phyloP scores from a whole-genome alignment of 345 rosid genomes.

The Odontarrhena argentea region DNA sequence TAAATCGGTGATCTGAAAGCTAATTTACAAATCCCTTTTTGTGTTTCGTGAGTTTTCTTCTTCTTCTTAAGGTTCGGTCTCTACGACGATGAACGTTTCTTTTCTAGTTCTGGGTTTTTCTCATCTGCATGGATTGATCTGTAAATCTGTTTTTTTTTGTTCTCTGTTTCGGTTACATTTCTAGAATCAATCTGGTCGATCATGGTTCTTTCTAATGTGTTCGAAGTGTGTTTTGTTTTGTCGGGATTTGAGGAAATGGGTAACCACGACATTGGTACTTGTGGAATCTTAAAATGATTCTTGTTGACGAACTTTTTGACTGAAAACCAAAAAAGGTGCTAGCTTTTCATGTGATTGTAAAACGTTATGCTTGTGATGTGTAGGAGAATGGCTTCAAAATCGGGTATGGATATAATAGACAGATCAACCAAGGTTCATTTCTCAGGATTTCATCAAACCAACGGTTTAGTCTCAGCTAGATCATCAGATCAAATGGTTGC shows the following conservation, averaged over 20 bases:
- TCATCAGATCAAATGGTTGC: slow-evolving; percentile 46
- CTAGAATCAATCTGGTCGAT: slow-evolving; percentile 10
- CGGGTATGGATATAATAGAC: slow-evolving; percentile 77
- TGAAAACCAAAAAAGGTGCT: slow-evolving; percentile 1
- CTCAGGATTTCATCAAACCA: slow-evolving; percentile 76
- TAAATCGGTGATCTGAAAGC: slow-evolving; percentile 21
- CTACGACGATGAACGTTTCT: slow-evolving; percentile 1
- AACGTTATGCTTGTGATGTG: neutral
- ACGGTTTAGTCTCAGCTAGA: slow-evolving; percentile 49
- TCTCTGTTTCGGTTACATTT: neutral
- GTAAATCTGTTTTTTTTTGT: neutral
- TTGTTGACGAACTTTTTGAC: slow-evolving; percentile 12
- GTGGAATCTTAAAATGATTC: slow-evolving; percentile 14
- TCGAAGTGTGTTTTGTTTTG: slow-evolving; percentile 16
- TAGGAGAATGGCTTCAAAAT: slow-evolving; percentile 25
- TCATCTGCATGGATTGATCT: slow-evolving; percentile 25
- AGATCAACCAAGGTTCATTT: slow-evolving; percentile 82
- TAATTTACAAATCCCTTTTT: neutral
- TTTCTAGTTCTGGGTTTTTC: neutral
- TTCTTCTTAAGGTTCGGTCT: neutral
- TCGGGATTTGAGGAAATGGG: slow-evolving; percentile 15
- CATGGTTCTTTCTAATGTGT: neutral
- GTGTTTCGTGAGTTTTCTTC: neutral
- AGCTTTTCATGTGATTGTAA: slow-evolving; percentile 13
- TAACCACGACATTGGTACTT: slow-evolving; percentile 25